Base-by-base conservation (phyloP, 495 filamentous ascomycete genomes). In the Parathielavia hyrcaniae region DNA sequence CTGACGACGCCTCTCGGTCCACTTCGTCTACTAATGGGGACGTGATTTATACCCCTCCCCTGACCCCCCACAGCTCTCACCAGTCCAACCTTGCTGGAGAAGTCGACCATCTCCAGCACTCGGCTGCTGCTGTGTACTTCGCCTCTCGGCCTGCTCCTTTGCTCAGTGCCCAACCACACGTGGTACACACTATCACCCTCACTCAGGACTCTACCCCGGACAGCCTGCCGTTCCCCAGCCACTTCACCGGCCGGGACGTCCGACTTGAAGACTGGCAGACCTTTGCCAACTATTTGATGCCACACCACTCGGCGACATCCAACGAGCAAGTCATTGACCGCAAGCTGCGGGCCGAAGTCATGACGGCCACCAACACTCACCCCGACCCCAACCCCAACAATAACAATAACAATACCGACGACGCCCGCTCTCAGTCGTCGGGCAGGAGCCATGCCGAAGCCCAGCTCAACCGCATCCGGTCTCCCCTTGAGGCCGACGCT, bases 261-360 rank as follows among this genome's bases (percentile, higher is more conserved):
- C 67, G 64, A 16, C 53, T 65, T 14, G 64, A 75, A 57, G 77
- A 81, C 53, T 81, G 79, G 79, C 65, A 67, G 52, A 79, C 79
- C 0, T 80, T 81, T 56, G 54, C 75, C 17, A 79, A 80, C 56
- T 74, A 71, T 54, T 61, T 73, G 52, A 43, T 73, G 19, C 75
- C 69, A 10, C 57, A 70, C 58, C 68, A 69, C 50, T 53, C 57
- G 8, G 67, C 65, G 0, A 60, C 53, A 30, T 58, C 61, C 35
- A 75, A 74, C 53, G 71, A 69, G 20, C 57, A 61, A 34, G 56
- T 72, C 13, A 48, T 73, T 46, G 69, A 74, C 32, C 66, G 71
- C 32, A 76, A 76, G 58, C 43, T 73, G 49, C 60, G 55, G 3
- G 73, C 64, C 9, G 66, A 70, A 51, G 61, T 62, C 16, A 45